Conservation (phyloP, 129 eudicot species). For the Glebionis coronaria region DNA sequence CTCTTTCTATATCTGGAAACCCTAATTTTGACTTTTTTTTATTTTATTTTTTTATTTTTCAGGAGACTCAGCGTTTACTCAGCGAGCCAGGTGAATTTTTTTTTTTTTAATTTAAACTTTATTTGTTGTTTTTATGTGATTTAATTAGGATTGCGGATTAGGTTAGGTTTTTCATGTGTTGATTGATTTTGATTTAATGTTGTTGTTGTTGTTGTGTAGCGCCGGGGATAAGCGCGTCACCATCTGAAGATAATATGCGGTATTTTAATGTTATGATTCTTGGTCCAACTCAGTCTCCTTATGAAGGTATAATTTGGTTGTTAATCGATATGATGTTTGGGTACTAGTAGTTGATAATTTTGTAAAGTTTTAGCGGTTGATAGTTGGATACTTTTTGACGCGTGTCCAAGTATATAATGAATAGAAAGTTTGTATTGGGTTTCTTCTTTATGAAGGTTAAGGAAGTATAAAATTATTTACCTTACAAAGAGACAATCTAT, state of each 20-base stretch:
- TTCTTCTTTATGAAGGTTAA: too few relatives aligned
- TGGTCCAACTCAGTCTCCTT: constrained; percentile 58
- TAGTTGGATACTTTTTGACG: too few relatives aligned
- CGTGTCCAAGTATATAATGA: too few relatives aligned
- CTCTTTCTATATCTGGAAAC: constrained; percentile 20
- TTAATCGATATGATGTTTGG: not conserved
- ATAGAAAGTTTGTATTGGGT: too few relatives aligned
- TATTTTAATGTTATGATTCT: constrained; percentile 57
- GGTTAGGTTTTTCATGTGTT: not conserved
- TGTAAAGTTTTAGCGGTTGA: too few relatives aligned
- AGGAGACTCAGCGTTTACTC: constrained; percentile 60
- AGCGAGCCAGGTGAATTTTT: constrained; percentile 53
- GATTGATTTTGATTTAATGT: constrained; percentile 8
- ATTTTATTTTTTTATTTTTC: constrained; percentile 19
- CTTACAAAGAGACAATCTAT: too few relatives aligned
- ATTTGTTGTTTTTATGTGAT: not conserved
- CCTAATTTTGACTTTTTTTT: constrained; percentile 26
- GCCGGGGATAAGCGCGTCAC: constrained; percentile 60
- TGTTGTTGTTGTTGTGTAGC: constrained; percentile 38
- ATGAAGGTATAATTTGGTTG: constrained; percentile 36
- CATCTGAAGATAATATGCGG: constrained; percentile 57
- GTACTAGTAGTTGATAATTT: not conserved
- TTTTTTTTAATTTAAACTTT: too few relatives aligned
- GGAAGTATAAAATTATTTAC: too few relatives aligned
- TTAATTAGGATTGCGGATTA: constrained; percentile 7